Percentiles rank a stretch among this genome's conserved stretches.
phyloP scores from a whole-genome alignment of 2,329 filamentous ascomycete genomes.

The Dactylellina leptospora region DNA sequence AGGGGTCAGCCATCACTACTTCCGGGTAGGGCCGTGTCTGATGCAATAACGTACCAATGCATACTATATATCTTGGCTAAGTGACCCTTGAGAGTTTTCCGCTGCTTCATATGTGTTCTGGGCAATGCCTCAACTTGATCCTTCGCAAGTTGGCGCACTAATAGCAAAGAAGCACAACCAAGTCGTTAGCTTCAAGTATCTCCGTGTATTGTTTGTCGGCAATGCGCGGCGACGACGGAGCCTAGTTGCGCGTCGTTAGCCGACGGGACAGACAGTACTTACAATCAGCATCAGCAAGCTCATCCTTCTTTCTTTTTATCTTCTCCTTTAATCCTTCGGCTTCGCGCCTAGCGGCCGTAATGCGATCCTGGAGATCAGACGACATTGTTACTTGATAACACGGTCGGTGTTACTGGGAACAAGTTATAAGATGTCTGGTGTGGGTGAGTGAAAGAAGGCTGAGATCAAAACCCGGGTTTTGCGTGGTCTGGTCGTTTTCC shows the following conservation, averaged over 20 bases:
- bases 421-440: not conserved
- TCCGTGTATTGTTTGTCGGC: not conserved
- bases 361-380: constrained; percentile 75
- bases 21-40: not conserved
- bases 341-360: constrained; percentile 91
- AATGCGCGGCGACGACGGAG: not conserved
- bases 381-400: constrained; percentile 46
- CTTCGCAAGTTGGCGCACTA: constrained; percentile 80
- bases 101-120: constrained; percentile 95
- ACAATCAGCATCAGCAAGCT: constrained; percentile 97
- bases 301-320: constrained; percentile 99
- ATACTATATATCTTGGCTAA: constrained; percentile 99
- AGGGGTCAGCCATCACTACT: not conserved
- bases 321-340: constrained; percentile 96
- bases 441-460: too few relatives aligned
- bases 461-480: too few relatives aligned
- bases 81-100: constrained; percentile 96
- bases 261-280: constrained; percentile 64
- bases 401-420: constrained; percentile 3
- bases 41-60: constrained; percentile 82
- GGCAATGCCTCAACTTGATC: constrained; percentile 92
- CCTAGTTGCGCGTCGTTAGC: constrained; percentile 4
- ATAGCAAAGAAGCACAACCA: not conserved
- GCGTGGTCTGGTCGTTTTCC: constrained; percentile 20
- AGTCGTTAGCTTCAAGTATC: constrained; percentile 14